These are phyloP conservation scores for Aureobasidium sp. DNA, from an alignment of 2,329 filamentous ascomycete species.

Conservation along the genomic window DNA sequence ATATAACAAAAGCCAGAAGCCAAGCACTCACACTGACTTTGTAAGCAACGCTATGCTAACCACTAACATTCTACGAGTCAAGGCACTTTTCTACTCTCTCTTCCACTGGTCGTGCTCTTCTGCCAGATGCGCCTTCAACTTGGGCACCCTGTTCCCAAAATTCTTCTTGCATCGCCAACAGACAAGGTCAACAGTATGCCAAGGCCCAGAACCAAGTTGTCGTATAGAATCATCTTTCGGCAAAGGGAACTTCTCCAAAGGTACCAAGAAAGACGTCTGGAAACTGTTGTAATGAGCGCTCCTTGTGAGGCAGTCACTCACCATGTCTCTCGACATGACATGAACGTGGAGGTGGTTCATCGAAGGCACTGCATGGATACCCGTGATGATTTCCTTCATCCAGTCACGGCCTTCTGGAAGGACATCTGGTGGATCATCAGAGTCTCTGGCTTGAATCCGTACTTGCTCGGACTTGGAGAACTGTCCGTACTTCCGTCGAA, in stretches of 20 bases:
- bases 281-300: slow-evolving; percentile 92
- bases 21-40: background rate
- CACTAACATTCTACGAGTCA: background rate
- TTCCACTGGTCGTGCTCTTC: slow-evolving; percentile 71
- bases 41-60: background rate
- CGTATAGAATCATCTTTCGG: slow-evolving; percentile 54
- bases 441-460: slow-evolving; percentile 56
- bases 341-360: slow-evolving; percentile 94
- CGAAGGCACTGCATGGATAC: slow-evolving; percentile 78
- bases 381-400: slow-evolving; percentile 62
- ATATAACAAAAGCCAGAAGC: background rate
- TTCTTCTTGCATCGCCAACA: slow-evolving; percentile 78
- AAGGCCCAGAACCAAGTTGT: slow-evolving; percentile 46
- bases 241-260: slow-evolving; percentile 71
- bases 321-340: slow-evolving; percentile 71
- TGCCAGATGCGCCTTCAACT: slow-evolving; percentile 66
- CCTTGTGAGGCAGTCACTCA: slow-evolving; percentile 62
- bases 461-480: slow-evolving; percentile 54
- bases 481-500: slow-evolving; percentile 58
- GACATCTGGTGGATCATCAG: slow-evolving; percentile 25
- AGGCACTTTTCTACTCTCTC: slow-evolving; percentile 36
- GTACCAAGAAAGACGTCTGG: slow-evolving; percentile 73
- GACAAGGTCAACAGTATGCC: slow-evolving; percentile 55
- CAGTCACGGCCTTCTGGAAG: slow-evolving; percentile 72
- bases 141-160: slow-evolving; percentile 66